Percentiles rank a stretch among this genome's conserved stretches.
Evolutionary conservation across 176 grass and related monocot species (phyloP).

Genomic region (Musa schizocarpa): DNA sequence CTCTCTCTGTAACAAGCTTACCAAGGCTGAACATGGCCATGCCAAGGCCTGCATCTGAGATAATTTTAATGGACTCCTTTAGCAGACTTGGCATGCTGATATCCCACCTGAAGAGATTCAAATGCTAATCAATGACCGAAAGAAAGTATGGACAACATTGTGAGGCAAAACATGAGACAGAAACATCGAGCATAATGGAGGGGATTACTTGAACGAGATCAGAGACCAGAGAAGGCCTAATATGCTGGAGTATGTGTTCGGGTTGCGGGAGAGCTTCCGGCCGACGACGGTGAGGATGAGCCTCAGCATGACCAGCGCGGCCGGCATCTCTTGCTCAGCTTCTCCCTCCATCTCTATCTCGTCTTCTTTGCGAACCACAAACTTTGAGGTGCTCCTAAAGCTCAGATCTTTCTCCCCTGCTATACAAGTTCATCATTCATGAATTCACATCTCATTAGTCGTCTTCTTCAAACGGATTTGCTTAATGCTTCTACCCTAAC

Average conservation of each 20-base stretch:
- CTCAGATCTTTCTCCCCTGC: slow-evolving; percentile 28
- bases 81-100: slow-evolving; percentile 7
- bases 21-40: slow-evolving; percentile 23
- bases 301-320: slow-evolving; percentile 26
- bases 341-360: slow-evolving; percentile 5
- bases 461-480: too few relatives aligned
- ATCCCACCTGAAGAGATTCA: slow-evolving; percentile 4
- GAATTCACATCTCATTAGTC: too few relatives aligned
- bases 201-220: slow-evolving; percentile 30
- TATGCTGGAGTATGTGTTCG: slow-evolving; percentile 35
- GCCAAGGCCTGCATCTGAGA: slow-evolving; percentile 14
- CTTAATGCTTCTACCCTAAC: too few relatives aligned
- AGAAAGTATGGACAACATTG: too few relatives aligned
- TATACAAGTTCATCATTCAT: not conserved
- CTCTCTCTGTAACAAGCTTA: not conserved
- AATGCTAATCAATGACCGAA: too few relatives aligned
- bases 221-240: slow-evolving; percentile 37
- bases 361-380: not conserved
- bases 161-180: too few relatives aligned
- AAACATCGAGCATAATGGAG: too few relatives aligned
- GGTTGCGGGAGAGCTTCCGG: slow-evolving; percentile 33
- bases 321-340: slow-evolving; percentile 25
- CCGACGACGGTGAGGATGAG: slow-evolving; percentile 30
- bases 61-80: slow-evolving; percentile 12
- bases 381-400: slow-evolving; percentile 33